Conservation (phyloP, 2,329 filamentous ascomycete genomes). For the Stylonectria norvegica region DNA sequence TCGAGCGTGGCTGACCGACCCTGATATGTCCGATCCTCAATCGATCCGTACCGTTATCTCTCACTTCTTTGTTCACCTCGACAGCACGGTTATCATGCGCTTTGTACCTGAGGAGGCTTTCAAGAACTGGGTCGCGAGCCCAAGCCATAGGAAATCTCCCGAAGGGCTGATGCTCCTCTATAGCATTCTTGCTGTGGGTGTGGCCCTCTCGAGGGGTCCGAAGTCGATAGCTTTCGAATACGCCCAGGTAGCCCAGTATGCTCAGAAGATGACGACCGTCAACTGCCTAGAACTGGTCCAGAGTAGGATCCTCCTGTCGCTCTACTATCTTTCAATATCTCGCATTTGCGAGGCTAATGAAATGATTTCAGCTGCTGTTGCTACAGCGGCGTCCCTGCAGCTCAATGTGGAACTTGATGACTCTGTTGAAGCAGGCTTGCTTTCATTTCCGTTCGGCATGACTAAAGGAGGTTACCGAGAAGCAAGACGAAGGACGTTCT, state of each 20-base stretch:
- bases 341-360: conserved; percentile 61
- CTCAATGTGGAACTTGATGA: conserved; percentile 60
- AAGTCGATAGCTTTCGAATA: conserved; percentile 39
- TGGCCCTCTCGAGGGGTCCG: conserved; percentile 37
- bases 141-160: conserved; percentile 35
- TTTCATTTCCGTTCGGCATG: conserved; percentile 54
- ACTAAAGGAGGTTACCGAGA: conserved; percentile 58
- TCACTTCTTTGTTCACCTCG: conserved; percentile 42
- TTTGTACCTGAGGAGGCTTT: conserved; percentile 41
- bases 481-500: conserved; percentile 67
- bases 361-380: conserved; percentile 59
- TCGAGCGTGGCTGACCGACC: conserved; percentile 49
- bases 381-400: conserved; percentile 56
- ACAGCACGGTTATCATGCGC: conserved; percentile 40
- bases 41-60: conserved; percentile 38
- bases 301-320: conserved; percentile 60
- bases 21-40: conserved; percentile 43
- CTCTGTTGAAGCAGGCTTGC: conserved; percentile 38
- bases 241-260: conserved; percentile 55
- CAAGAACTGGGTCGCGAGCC: conserved; percentile 35
- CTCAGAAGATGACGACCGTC: conserved; percentile 34
- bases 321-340: conserved; percentile 63
- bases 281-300: conserved; percentile 61
- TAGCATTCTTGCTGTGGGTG: conserved; percentile 41
- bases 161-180: conserved; percentile 47